Base-by-base conservation (phyloP, 345 rosid species). In the Geranium brycei region DNA sequence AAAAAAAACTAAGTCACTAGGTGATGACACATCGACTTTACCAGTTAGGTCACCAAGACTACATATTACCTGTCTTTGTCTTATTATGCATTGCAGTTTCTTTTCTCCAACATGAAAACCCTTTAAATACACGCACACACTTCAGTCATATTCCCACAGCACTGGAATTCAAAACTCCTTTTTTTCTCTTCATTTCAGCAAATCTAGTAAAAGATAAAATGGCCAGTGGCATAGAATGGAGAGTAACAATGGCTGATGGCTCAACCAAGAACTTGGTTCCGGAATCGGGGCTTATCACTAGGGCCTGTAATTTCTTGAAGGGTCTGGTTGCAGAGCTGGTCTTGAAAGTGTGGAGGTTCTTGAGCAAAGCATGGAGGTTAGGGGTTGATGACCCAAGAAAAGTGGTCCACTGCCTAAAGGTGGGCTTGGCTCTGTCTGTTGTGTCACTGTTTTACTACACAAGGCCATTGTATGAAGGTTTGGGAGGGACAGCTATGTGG, bases 401-500 rank as follows among this genome's bases (percentile, higher is more conserved):
- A 76, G 80, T 79, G 55, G 74, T 84, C 32, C 91, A 86, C 64
- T 72, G 90, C 63, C 7, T 84, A 55, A 88, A 84, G 82, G 90
- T 86, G 41, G 96, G 91, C 59, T 30, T 88, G 65, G 85, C 90
- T 31, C 81, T 88, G 57, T 71, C 87, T 11, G 28, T 86, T 40
- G 91, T 88, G 28, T 86, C 92, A 23, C 73, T 88, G 19, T 80
- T 88, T 51, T 86, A 86, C 79, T 88, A 84, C 69, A 71, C 72
- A 84, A 80, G 88, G 69, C 92, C 96, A 57, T 75, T 88, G 71
- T 82, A 81, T 67, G 80, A 84, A 16, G 84, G 85, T 19, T 67
- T 84, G 61, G 89, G 92, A 64, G 79, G 84, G 13, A 84, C 78
- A 75, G 87, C 83, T 53, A 77, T 84, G 83, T 88, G 90, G 92